These are phyloP conservation scores for Ramichloridium luteum DNA, from an alignment of 2,329 filamentous ascomycete species.

Conservation along the genomic window DNA sequence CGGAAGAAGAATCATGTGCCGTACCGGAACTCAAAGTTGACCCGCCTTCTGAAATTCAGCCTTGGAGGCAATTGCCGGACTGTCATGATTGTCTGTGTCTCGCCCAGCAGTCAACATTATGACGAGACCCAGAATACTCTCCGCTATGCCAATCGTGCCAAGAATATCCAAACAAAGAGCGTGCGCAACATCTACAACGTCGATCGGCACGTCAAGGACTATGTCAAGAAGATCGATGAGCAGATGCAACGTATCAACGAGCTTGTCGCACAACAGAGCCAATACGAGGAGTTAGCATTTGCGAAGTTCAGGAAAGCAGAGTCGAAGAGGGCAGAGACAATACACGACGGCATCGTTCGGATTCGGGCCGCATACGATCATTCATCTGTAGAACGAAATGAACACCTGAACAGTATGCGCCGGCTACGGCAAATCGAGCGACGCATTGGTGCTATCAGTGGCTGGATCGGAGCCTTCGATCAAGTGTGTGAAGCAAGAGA, in stretches of 20 bases:
- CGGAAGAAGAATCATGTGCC: conserved; percentile 88
- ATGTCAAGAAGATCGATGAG: conserved; percentile 97
- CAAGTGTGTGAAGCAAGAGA: conserved; percentile 61
- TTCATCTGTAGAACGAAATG: conserved; percentile 61
- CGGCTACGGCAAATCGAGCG: conserved; percentile 72
- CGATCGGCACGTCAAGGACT: conserved; percentile 97
- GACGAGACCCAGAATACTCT: conserved; percentile 98
- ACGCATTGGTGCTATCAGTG: conserved; percentile 72
- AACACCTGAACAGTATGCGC: conserved; percentile 68
- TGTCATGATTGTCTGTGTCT: conserved; percentile 98
- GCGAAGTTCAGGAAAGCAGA: conserved; percentile 82
- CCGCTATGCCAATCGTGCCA: conserved; percentile 91
- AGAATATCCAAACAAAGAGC: conserved; percentile 99
- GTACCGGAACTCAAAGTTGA: conserved; percentile 95
- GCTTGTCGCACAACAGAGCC: conserved; percentile 82
- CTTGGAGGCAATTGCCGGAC: conserved; percentile 97
- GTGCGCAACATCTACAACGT: conserved; percentile 99
- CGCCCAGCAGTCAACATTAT: conserved; percentile 89
- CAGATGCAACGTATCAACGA: conserved; percentile 96
- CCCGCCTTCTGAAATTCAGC: conserved; percentile 88
- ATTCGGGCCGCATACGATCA: conserved; percentile 78
- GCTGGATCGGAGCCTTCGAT: conserved; percentile 90
- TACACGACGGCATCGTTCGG: conserved; percentile 66
- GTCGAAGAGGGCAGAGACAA: conserved; percentile 66
- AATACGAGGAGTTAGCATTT: conserved; percentile 70